A percentile compares a stretch with the other conserved stretches of the same genome.
phyloP scores from a whole-genome alignment of 2,329 filamentous ascomycete genomes.

The Exophiala spinifera region DNA sequence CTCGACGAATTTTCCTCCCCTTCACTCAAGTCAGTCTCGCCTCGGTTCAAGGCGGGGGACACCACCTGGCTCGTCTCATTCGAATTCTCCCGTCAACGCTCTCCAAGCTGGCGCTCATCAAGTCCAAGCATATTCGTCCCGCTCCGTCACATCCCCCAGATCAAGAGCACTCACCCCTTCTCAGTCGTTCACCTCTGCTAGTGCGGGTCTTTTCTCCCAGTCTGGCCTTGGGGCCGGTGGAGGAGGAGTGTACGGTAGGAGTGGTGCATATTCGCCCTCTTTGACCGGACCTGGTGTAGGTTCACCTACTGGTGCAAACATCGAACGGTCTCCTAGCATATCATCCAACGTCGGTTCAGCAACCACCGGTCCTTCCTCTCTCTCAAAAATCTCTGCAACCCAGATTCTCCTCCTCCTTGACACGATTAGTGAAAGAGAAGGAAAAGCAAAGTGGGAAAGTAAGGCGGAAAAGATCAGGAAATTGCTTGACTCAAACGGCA shows the following conservation, averaged over 20 bases:
- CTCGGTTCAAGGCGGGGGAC: constrained; percentile 16
- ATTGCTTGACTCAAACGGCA: constrained; percentile 95
- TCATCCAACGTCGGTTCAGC: constrained; percentile 38
- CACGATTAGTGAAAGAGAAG: constrained; percentile 92
- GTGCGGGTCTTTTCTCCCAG: constrained; percentile 49
- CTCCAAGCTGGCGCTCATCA: constrained; percentile 55
- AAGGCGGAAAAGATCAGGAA: constrained; percentile 90
- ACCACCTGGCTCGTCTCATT: constrained; percentile 18
- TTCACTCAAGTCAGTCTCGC: constrained; percentile 15
- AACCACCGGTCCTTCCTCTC: constrained; percentile 55
- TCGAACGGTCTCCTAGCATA: constrained; percentile 15
- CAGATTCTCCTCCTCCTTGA: constrained; percentile 93
- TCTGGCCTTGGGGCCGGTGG: constrained; percentile 51
- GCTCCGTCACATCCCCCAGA: constrained; percentile 56
- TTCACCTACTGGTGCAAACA: constrained; percentile 45
- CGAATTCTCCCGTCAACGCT: constrained; percentile 53
- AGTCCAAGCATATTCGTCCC: constrained; percentile 31
- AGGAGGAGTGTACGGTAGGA: constrained; percentile 55
- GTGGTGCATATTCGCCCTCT: constrained; percentile 55
- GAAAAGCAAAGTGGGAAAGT: constrained; percentile 83
- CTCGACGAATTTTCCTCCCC: constrained; percentile 14
- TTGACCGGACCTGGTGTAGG: constrained; percentile 55
- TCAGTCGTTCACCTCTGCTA: constrained; percentile 54
- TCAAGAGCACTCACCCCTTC: constrained; percentile 54
- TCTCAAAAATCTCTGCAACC: constrained; percentile 91